Evolutionary conservation across 352 stramenopile species (phyloP), one percentile per base, ranked within the genome.

Genomic region (Aphanomyces astaci): DNA sequence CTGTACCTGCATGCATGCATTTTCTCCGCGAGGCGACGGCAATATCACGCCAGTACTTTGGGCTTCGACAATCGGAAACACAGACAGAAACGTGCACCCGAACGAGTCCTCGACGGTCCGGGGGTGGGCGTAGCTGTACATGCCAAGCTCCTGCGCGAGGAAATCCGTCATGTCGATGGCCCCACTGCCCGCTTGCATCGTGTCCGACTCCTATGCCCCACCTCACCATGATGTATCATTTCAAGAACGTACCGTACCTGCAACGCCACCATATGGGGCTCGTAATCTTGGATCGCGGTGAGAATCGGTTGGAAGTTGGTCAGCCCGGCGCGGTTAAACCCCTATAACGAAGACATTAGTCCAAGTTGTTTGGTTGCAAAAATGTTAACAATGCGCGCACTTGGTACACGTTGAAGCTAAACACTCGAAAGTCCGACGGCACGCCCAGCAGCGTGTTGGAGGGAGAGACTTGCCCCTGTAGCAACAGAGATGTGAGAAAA

Each of bases 341-440:
- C 62, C 62, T 68, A 59, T 7, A 7, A 43, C 36, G 15, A 43
- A 43, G n/a, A n/a, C n/a, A n/a, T n/a, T n/a, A n/a, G n/a, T n/a
- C n/a, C n/a, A n/a, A n/a, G n/a, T n/a, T 57, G 28, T 39, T 7
- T 24, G 3, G 19, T 28, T 25, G 2, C 19, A 33, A n/a, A 15
- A 4, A 24, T n/a, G 11, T 56, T 2, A 1, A 7, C 3, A 24
- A n/a, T 17, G 7, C 7, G 13, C 36, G 48, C 24, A 68, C 62
- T 32, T 68, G 62, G 25, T 68, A 68, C 48, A 60, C 62, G 39
- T 68, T 68, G 51, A 68, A 68, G 62, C 62, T 68, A 45, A 68
- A 46, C 7, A 68, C 19, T 31, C 62, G 62, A 22, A 68, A 9
- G 19, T 68, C 62, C 13, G 62, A 57, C 25, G 43, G 43, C 31